Conservation (phyloP, 192 early-diverging fungal genomes). For the Backusella parvicylindrica region DNA sequence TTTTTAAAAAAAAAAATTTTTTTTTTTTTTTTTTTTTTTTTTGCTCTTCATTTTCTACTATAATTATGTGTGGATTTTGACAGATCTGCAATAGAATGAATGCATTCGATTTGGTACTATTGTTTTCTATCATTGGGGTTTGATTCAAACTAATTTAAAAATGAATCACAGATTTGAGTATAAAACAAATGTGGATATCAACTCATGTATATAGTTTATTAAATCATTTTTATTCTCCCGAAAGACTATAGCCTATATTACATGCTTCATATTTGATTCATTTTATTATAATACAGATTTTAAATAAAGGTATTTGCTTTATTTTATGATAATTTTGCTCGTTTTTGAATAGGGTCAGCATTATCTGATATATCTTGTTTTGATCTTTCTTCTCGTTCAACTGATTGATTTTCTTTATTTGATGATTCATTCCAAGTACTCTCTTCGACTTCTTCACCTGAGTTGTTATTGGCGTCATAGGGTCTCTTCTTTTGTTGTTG, state of each 20-base stretch:
- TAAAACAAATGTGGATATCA: too few relatives aligned
- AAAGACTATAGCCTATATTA: too few relatives aligned
- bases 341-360: background rate
- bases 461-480: background rate
- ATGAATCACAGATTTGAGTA: too few relatives aligned
- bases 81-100: background rate
- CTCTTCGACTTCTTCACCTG: background rate
- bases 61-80: background rate
- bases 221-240: background rate
- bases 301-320: background rate
- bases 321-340: background rate
- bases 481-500: background rate
- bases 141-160: too few relatives aligned
- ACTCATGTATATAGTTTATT: background rate
- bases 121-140: too few relatives aligned
- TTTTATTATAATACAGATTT: background rate
- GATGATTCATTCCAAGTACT: too few relatives aligned
- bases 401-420: background rate
- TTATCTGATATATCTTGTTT: background rate
- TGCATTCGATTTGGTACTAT: too few relatives aligned
- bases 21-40: background rate
- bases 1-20: too few relatives aligned
- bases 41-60: background rate
- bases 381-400: background rate
- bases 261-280: background rate